Base-by-base conservation (phyloP, 108 stramenopile genomes). In the Nitzschia sp. region DNA sequence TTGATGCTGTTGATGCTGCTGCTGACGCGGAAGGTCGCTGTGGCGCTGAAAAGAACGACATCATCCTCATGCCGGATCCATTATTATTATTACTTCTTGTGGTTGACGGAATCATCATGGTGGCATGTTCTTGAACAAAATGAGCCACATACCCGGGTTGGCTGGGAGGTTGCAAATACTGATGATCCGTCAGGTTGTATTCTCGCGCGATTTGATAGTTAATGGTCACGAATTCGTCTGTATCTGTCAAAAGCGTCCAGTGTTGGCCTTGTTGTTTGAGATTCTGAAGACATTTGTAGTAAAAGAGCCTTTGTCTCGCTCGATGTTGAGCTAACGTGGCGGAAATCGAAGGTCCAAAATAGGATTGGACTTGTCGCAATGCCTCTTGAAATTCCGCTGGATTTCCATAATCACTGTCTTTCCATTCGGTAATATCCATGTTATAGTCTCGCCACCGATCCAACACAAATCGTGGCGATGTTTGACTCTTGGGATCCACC, bases 181-280 rank as follows among this genome's bases (percentile, higher is more conserved):
- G n/a, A 4, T 36, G 23, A 19, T 47, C 29, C 17, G 1, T 45
- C 41, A 35, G 17, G 16, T 72, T 70, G 41, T 28, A 25, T 9
- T 27, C 16, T 33, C 52, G 31, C 17, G 45, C 23, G 1, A 52
- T 44, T 21, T 53, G 27, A 53, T 76, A 81, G 53, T 82, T 74
- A 53, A 82, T 25, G 15, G 54, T 54, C 4, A 90, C 19, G 62
- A 73, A 90, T 64, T 90, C 89, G 59, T 90, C 89, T 4, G 67
- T 71, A 53, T 90, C 89, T 2, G 64, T 73, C 23, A 86, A 36
- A 11, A 85, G n/a, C 0, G 76, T 75, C 89, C 89, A 90, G 15
- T 58, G 31, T 41, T 56, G 2, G 3, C 56, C 59, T 44, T 31
- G 29, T 34, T 56, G 28, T 64, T 80, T 68, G 16, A 84, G 60